Conservation (phyloP, 2,329 filamentous ascomycete genomes). For the Helicocarpus griseus region DNA sequence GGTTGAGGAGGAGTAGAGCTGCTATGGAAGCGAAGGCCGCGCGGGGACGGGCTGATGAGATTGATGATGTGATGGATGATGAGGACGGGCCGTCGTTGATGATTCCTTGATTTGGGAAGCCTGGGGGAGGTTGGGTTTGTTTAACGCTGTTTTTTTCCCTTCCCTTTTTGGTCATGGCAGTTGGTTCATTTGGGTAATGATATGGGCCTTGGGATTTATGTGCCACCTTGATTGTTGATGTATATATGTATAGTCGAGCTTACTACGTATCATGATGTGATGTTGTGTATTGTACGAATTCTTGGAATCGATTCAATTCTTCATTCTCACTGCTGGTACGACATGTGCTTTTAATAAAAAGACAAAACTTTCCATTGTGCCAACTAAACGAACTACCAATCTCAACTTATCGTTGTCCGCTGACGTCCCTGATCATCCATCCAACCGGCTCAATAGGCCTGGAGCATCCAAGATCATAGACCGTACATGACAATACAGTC, state of each 20-base stretch:
- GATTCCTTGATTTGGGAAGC: not conserved
- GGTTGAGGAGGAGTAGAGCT: constrained; percentile 25
- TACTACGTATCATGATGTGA: not conserved
- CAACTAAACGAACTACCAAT: not conserved
- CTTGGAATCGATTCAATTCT: not conserved
- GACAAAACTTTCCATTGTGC: no score
- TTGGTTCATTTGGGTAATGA: not conserved
- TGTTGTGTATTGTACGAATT: not conserved
- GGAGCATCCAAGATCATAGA: not conserved
- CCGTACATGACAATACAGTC: not conserved
- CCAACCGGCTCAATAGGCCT: not conserved
- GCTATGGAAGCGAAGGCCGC: constrained; percentile 3
- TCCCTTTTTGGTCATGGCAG: not conserved
- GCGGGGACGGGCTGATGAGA: not conserved
- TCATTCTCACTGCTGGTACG: not conserved
- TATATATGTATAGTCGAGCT: not conserved
- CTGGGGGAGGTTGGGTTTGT: not conserved
- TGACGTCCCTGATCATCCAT: not conserved
- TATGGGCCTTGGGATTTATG: not conserved
- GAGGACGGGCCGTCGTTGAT: not conserved
- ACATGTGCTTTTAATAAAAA: no score
- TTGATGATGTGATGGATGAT: not conserved
- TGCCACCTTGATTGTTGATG: not conserved
- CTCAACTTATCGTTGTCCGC: not conserved
- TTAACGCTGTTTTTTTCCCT: not conserved